Percentiles rank a stretch among this genome's conserved stretches.
phyloP scores from a whole-genome alignment of 2,329 filamentous ascomycete species.

The Cytospora paraplurivora region DNA sequence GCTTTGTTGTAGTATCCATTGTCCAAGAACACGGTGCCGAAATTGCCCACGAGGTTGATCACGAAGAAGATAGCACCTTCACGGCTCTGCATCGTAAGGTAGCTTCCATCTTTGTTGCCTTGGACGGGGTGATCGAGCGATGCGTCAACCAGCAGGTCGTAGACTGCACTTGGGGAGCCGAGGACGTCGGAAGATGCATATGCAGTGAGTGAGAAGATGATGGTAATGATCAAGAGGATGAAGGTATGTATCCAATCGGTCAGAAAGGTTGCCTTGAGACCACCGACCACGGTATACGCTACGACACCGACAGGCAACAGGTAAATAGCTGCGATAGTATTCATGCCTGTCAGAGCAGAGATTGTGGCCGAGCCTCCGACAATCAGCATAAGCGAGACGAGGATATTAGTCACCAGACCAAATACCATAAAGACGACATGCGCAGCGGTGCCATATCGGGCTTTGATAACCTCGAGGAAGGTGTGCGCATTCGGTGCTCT shows the following conservation, averaged over 20 bases:
- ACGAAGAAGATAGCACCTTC: slow-evolving; percentile 88
- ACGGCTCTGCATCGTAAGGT: slow-evolving; percentile 80
- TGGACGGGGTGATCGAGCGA: slow-evolving; percentile 70
- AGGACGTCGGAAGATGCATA: slow-evolving; percentile 74
- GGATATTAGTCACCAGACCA: slow-evolving; percentile 79
- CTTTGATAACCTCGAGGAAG: slow-evolving; percentile 80
- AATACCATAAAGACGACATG: slow-evolving; percentile 83
- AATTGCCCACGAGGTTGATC: slow-evolving; percentile 84
- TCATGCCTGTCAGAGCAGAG: slow-evolving; percentile 70
- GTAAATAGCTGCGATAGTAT: slow-evolving; percentile 80
- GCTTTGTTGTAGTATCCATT: slow-evolving; percentile 91
- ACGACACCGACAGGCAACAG: slow-evolving; percentile 79
- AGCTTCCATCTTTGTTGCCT: slow-evolving; percentile 79
- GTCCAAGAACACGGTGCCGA: slow-evolving; percentile 77
- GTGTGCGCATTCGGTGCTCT: slow-evolving; percentile 85
- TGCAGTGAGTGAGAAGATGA: slow-evolving; percentile 79
- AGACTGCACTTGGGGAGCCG: slow-evolving; percentile 76
- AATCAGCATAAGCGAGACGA: slow-evolving; percentile 87
- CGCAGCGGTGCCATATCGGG: slow-evolving; percentile 71
- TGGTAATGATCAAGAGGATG: slow-evolving; percentile 81
- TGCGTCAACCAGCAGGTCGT: slow-evolving; percentile 73
- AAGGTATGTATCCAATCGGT: slow-evolving; percentile 88
- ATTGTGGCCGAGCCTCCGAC: slow-evolving; percentile 79
- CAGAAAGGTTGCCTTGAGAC: slow-evolving; percentile 84
- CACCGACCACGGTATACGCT: slow-evolving; percentile 74